Percentiles rank a stretch among this genome's conserved stretches.
phyloP scores from a whole-genome alignment of 2,329 filamentous ascomycete genomes.

The Xylaria sp. region DNA sequence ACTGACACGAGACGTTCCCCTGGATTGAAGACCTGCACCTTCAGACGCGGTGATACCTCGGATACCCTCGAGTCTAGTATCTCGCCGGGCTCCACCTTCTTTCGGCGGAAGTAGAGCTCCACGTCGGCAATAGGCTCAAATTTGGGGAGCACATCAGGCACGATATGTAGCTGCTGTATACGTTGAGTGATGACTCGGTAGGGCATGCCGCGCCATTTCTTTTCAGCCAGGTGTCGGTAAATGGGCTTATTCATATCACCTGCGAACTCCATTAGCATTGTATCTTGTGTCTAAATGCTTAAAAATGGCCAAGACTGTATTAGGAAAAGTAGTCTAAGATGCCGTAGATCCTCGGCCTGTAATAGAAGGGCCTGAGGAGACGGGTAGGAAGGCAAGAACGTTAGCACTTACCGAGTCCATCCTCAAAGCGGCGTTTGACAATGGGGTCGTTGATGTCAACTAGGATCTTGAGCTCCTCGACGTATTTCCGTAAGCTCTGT shows the following conservation, averaged over 20 bases:
- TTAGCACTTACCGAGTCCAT: constrained; percentile 76
- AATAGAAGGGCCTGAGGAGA: neutral
- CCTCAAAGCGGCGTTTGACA: constrained; percentile 94
- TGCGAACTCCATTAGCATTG: constrained; percentile 53
- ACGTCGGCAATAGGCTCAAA: constrained; percentile 84
- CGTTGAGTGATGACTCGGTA: constrained; percentile 84
- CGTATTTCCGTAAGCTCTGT: constrained; percentile 73
- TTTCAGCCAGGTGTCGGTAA: constrained; percentile 88
- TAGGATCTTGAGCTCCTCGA: constrained; percentile 85
- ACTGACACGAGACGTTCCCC: constrained; percentile 86
- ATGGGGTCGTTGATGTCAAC: constrained; percentile 95
- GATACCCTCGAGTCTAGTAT: constrained; percentile 80
- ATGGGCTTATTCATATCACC: constrained; percentile 97
- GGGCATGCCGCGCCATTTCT: constrained; percentile 88
- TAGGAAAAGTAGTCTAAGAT: neutral
- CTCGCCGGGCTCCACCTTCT: constrained; percentile 77
- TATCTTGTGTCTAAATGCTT: neutral
- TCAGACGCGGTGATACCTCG: constrained; percentile 77
- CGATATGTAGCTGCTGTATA: constrained; percentile 84
- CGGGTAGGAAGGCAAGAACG: neutral
- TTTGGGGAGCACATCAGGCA: constrained; percentile 86
- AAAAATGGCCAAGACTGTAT: neutral
- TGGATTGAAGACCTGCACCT: constrained; percentile 84
- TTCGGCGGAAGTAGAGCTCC: constrained; percentile 79
- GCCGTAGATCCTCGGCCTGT: neutral